phyloP scores from a whole-genome alignment of 805 yeast species.

The Myxozyma neglecta region DNA sequence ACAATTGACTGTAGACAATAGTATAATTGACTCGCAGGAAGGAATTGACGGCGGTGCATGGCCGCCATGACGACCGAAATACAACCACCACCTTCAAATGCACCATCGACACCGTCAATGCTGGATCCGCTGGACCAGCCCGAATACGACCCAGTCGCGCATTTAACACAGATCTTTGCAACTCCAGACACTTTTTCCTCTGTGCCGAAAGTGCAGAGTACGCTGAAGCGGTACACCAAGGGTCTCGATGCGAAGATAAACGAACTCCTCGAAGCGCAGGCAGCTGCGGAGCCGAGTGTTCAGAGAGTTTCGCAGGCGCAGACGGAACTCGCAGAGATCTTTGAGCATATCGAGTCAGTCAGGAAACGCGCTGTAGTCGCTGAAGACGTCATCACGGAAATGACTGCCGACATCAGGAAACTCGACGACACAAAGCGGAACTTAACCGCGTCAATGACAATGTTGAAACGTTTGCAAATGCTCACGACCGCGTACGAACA shows the following conservation, averaged over 20 bases:
- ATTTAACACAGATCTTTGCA: conserved; percentile 24
- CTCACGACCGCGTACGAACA: conserved; percentile 70
- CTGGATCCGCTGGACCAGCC: conserved; percentile 28
- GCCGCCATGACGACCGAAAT: neutral
- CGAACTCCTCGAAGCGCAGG: conserved; percentile 23
- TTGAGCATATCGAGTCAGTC: conserved; percentile 47
- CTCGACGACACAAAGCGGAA: conserved; percentile 84
- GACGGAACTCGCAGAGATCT: conserved; percentile 18
- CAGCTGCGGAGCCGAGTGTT: conserved; percentile 27
- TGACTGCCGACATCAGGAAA: conserved; percentile 75
- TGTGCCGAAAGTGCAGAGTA: neutral
- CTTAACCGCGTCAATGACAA: conserved; percentile 79
- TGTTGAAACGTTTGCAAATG: conserved; percentile 84
- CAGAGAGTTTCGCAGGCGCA: conserved; percentile 30
- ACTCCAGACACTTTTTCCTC: conserved; percentile 7
- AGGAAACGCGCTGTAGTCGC: conserved; percentile 54
- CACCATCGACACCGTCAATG: neutral
- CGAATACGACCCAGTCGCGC: conserved; percentile 29
- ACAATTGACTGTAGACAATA: too few relatives aligned
- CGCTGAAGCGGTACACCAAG: neutral
- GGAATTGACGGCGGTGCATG: too few relatives aligned
- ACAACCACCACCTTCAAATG: neutral
- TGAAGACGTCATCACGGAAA: conserved; percentile 59
- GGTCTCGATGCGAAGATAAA: conserved; percentile 17
- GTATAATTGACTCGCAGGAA: too few relatives aligned